phyloP scores from a whole-genome alignment of 2,329 filamentous ascomycete species.

The Neofusicoccum parvum region DNA sequence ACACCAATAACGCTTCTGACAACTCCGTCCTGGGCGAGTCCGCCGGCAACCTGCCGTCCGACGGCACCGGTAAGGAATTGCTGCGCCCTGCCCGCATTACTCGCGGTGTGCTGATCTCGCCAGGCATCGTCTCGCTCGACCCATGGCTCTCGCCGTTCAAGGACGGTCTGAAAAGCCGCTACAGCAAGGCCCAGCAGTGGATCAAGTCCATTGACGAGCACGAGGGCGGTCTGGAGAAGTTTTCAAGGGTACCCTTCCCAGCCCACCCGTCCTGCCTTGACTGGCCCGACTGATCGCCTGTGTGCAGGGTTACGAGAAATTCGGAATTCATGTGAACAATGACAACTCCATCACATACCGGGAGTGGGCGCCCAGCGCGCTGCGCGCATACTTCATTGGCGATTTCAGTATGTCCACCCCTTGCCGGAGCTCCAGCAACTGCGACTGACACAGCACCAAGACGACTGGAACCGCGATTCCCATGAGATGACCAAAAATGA shows the following conservation, averaged over 20 bases:
- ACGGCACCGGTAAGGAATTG: constrained; percentile 67
- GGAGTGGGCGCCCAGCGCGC: constrained; percentile 94
- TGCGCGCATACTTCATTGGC: constrained; percentile 81
- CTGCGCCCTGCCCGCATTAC: neutral
- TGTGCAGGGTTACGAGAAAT: constrained; percentile 76
- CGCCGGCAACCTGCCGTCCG: constrained; percentile 59
- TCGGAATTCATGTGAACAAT: constrained; percentile 78
- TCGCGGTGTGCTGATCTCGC: constrained; percentile 26
- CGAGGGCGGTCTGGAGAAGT: constrained; percentile 90
- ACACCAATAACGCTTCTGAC: constrained; percentile 46
- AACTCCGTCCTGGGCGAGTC: constrained; percentile 49
- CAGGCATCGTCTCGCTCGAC: constrained; percentile 85
- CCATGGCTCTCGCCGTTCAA: constrained; percentile 87
- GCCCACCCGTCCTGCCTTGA: neutral
- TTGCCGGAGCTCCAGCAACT: neutral
- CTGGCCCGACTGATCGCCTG: neutral
- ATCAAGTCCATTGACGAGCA: constrained; percentile 78
- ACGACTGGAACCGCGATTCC: constrained; percentile 81
- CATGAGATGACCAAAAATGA: constrained; percentile 85
- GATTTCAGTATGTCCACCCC: constrained; percentile 75
- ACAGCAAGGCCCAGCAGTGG: constrained; percentile 80
- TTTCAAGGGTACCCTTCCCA: constrained; percentile 66
- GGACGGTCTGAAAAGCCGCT: constrained; percentile 74
- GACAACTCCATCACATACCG: constrained; percentile 87
- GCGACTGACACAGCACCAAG: constrained; percentile 36